A percentile compares a stretch with the other conserved stretches of the same genome.
phyloP scores from a whole-genome alignment of 495 filamentous ascomycete genomes.

The Aspergillus haitiensis region DNA sequence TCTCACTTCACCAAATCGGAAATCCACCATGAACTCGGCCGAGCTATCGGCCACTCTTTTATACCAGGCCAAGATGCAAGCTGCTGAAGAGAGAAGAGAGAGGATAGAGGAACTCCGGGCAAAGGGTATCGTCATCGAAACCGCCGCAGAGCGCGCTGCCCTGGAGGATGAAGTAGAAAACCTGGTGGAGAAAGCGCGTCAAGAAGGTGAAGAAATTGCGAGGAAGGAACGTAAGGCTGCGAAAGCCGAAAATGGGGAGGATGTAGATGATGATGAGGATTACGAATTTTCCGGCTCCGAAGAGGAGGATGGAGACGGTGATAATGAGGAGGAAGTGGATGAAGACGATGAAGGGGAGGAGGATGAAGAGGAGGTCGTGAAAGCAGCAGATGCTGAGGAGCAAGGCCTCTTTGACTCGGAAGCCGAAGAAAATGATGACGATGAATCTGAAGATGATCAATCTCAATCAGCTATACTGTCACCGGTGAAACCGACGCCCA shows the following conservation, averaged over 20 bases:
- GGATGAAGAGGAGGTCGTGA: constrained; percentile 46
- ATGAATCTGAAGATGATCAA: constrained; percentile 39
- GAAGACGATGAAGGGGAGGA: constrained; percentile 53
- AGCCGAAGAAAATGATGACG: constrained; percentile 29
- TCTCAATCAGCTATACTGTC: constrained; percentile 29
- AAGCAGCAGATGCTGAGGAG: constrained; percentile 46
- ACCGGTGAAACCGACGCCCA: constrained; percentile 26
- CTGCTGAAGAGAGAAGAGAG: constrained; percentile 71
- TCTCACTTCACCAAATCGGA: constrained; percentile 61
- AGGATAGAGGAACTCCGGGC: constrained; percentile 72
- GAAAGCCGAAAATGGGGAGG: constrained; percentile 67
- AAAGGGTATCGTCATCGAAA: constrained; percentile 80
- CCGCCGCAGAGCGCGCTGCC: constrained; percentile 77
- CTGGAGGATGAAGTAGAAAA: constrained; percentile 83
- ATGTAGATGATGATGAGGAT: constrained; percentile 48
- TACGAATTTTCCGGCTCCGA: constrained; percentile 56
- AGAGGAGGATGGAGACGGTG: constrained; percentile 44
- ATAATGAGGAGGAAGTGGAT: constrained; percentile 43
- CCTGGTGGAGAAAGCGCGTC: constrained; percentile 77
- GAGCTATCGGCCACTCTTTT: constrained; percentile 69
- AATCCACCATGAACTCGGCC: constrained; percentile 60
- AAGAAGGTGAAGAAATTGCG: constrained; percentile 77
- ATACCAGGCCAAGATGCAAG: constrained; percentile 75
- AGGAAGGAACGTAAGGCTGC: constrained; percentile 70
- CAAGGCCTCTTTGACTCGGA: constrained; percentile 36